Evolutionary conservation across 2,329 filamentous ascomycete species (phyloP).

Genomic region (Penicillium sclerotiorum): DNA sequence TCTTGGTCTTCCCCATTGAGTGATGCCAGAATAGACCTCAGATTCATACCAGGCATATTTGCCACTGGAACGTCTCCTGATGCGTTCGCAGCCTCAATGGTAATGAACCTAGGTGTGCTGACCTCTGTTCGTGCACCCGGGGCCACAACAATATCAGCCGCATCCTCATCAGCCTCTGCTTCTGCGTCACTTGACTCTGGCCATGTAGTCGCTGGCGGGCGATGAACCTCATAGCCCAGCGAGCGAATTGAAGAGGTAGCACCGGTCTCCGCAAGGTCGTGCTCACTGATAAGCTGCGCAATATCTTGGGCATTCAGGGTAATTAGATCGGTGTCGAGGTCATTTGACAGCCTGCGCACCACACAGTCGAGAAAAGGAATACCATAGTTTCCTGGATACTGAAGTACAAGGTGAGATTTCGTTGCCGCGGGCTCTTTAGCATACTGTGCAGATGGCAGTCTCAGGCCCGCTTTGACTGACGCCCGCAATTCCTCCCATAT

Average conservation of each 20-base stretch:
- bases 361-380: conserved; percentile 60
- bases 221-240: conserved; percentile 60
- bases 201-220: conserved; percentile 31
- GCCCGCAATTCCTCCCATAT: conserved; percentile 54
- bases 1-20: conserved; percentile 32
- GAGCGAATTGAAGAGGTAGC: conserved; percentile 42
- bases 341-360: conserved; percentile 64
- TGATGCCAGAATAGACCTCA: conserved; percentile 37
- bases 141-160: conserved; percentile 21
- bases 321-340: conserved; percentile 52
- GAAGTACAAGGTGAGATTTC: conserved; percentile 61
- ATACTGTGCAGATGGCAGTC: conserved; percentile 41
- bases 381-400: conserved; percentile 61
- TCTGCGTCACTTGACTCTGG: conserved; percentile 50
- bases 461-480: conserved; percentile 55
- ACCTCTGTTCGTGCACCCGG: conserved; percentile 24
- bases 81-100: conserved; percentile 36
- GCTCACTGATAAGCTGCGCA: conserved; percentile 47
- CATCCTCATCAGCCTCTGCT: conserved; percentile 50
- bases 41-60: conserved; percentile 32
- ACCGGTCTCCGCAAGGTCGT: conserved; percentile 40
- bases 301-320: conserved; percentile 51
- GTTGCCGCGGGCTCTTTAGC: conserved; percentile 51
- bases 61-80: conserved; percentile 37
- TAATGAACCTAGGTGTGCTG: conserved; percentile 34